Evolutionary conservation across 495 filamentous ascomycete species (phyloP).

Genomic region (Penicillium simplicissimum): DNA sequence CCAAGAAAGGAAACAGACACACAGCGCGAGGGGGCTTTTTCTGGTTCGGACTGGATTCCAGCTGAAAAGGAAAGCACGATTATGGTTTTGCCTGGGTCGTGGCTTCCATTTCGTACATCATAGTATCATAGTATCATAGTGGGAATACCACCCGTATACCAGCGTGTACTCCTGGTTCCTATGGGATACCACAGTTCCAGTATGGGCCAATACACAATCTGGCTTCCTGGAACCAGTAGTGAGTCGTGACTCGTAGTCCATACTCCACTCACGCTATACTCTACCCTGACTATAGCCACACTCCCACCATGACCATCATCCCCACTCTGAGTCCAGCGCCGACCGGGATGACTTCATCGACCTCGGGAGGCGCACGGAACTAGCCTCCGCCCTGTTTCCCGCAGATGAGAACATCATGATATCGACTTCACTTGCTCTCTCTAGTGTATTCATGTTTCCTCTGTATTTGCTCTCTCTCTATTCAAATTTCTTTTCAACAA

Average conservation of each 20-base stretch:
- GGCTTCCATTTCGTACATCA: constrained; percentile 5
- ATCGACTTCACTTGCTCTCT: not conserved
- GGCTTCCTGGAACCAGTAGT: too few species aligned
- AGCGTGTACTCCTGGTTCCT: too few species aligned
- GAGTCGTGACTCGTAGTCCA: not conserved
- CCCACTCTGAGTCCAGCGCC: not conserved
- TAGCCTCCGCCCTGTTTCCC: constrained; percentile 32
- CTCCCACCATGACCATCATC: not conserved
- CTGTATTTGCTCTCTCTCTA: not conserved
- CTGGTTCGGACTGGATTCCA: not conserved
- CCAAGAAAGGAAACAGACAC: not conserved
- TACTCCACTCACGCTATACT: not conserved
- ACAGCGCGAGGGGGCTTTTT: not conserved
- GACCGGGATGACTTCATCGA: constrained; percentile 33
- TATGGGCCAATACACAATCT: too few species aligned
- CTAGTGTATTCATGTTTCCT: not conserved
- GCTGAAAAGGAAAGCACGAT: constrained; percentile 2
- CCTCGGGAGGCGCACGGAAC: constrained; percentile 20
- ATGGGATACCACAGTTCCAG: too few species aligned
- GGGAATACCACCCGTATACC: not conserved
- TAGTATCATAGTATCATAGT: not conserved
- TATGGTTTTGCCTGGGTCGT: not conserved
- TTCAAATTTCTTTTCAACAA: not conserved
- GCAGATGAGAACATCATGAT: constrained; percentile 23
- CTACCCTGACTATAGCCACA: not conserved